A percentile compares a stretch with the other conserved stretches of the same genome.
These are phyloP conservation scores for Xylaria telfairii DNA, from an alignment of 495 filamentous ascomycete species.

Conservation along the genomic window DNA sequence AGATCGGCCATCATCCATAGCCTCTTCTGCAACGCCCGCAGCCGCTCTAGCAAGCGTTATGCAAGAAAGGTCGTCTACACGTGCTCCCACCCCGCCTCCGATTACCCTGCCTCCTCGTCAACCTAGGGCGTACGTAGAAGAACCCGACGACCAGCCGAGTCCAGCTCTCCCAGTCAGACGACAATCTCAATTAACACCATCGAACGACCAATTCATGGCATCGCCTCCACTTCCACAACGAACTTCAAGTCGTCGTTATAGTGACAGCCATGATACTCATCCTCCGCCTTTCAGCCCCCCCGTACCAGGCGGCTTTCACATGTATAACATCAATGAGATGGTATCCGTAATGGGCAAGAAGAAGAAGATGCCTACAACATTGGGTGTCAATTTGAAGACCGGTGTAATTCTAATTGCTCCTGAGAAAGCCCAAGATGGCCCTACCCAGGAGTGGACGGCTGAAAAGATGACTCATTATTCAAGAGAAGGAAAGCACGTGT, in stretches of 20 bases:
- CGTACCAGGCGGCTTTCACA: constrained; percentile 76
- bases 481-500: constrained; percentile 97
- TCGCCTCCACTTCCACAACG: constrained; percentile 40
- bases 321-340: constrained; percentile 98
- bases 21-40: constrained; percentile 31
- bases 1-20: constrained; percentile 32
- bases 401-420: constrained; percentile 91
- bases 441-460: constrained; percentile 89
- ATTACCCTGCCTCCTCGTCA: constrained; percentile 46
- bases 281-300: constrained; percentile 43
- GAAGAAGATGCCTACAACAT: constrained; percentile 95
- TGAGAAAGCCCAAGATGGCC: constrained; percentile 77
- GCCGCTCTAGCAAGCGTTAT: constrained; percentile 44
- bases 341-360: constrained; percentile 91
- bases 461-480: constrained; percentile 95
- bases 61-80: constrained; percentile 41
- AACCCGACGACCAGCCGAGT: constrained; percentile 65
- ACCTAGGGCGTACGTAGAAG: constrained; percentile 63
- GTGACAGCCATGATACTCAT: constrained; percentile 30
- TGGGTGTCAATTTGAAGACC: constrained; percentile 86
- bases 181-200: constrained; percentile 62
- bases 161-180: constrained; percentile 74
- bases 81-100: constrained; percentile 34
- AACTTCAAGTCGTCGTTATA: constrained; percentile 32
- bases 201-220: constrained; percentile 56